Percentiles rank a stretch among this genome's conserved stretches.
Conservation (phyloP, 768 basidiomycete genomes). For the Pilatotrama ljubarskyi region DNA sequence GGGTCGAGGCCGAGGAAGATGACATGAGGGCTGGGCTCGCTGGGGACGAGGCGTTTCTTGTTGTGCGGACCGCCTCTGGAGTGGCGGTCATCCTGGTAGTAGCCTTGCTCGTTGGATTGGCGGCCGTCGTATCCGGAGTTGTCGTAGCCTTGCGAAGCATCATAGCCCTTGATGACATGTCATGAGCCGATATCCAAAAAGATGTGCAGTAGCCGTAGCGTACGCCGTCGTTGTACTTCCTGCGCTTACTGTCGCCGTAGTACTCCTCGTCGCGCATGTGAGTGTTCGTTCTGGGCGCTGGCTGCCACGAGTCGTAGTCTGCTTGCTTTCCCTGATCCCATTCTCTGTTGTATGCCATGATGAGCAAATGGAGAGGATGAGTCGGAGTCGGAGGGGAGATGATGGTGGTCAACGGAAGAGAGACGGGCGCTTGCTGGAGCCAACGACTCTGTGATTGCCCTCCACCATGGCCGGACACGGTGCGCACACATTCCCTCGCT, state of each 20-base stretch:
- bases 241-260: conserved; percentile 68
- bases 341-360: conserved; percentile 81
- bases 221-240: conserved; percentile 79
- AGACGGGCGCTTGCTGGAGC: conserved; percentile 13
- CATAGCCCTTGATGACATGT: conserved; percentile 47
- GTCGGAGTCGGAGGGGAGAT: conserved; percentile 22
- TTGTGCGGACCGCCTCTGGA: conserved; percentile 31
- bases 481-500: conserved; percentile 26
- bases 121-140: conserved; percentile 41
- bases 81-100: conserved; percentile 51
- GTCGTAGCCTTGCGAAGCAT: conserved; percentile 49
- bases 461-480: conserved; percentile 68
- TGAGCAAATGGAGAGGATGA: conserved; percentile 3
- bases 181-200: neutral
- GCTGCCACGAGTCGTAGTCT: conserved; percentile 36
- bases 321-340: conserved; percentile 81
- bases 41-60: conserved; percentile 81
- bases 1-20: conserved; percentile 94
- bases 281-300: conserved; percentile 40
- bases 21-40: conserved; percentile 88
- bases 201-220: conserved; percentile 26
- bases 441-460: conserved; percentile 27
- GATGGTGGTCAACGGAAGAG: conserved; percentile 27
- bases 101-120: conserved; percentile 43
- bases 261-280: conserved; percentile 71